These are phyloP conservation scores for Pseudonectria foliicola DNA, from an alignment of 2,329 filamentous ascomycete species.

Conservation along the genomic window DNA sequence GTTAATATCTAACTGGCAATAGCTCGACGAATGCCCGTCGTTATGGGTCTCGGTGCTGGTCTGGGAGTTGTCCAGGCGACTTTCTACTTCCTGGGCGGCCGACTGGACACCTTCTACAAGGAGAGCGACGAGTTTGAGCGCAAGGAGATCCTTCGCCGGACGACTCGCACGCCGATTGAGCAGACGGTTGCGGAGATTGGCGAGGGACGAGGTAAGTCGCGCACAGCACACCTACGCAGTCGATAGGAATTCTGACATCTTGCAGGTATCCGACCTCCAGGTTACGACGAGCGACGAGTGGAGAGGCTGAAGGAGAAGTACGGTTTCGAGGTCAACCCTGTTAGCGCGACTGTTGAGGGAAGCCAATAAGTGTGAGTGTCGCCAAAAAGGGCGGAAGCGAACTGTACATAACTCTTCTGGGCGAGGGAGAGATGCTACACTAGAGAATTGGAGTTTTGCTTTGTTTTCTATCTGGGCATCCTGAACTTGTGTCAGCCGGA, in stretches of 20 bases:
- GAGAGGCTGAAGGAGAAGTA: slow-evolving; percentile 81
- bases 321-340: slow-evolving; percentile 72
- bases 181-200: slow-evolving; percentile 77
- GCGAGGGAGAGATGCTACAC: slow-evolving; percentile 29
- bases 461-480: slow-evolving; percentile 22
- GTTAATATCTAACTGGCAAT: slow-evolving; percentile 10
- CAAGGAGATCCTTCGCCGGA: slow-evolving; percentile 67
- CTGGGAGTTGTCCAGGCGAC: slow-evolving; percentile 52
- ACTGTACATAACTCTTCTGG: slow-evolving; percentile 32
- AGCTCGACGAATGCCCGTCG: slow-evolving; percentile 54
- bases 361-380: slow-evolving; percentile 26
- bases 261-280: slow-evolving; percentile 69
- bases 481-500: slow-evolving; percentile 18
- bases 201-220: slow-evolving; percentile 70
- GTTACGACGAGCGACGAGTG: slow-evolving; percentile 77
- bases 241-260: slow-evolving; percentile 7
- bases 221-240: slow-evolving; percentile 4
- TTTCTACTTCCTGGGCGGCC: slow-evolving; percentile 62
- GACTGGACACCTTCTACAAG: slow-evolving; percentile 44
- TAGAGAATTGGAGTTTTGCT: slow-evolving; percentile 35
- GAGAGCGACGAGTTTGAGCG: slow-evolving; percentile 65
- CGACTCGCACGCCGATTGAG: slow-evolving; percentile 65
- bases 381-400: slow-evolving; percentile 21
- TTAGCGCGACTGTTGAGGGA: slow-evolving; percentile 44
- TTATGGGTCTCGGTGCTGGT: slow-evolving; percentile 58